Conservation (phyloP, 2,329 filamentous ascomycete genomes). For the Pseudogymnoascus sp. region DNA sequence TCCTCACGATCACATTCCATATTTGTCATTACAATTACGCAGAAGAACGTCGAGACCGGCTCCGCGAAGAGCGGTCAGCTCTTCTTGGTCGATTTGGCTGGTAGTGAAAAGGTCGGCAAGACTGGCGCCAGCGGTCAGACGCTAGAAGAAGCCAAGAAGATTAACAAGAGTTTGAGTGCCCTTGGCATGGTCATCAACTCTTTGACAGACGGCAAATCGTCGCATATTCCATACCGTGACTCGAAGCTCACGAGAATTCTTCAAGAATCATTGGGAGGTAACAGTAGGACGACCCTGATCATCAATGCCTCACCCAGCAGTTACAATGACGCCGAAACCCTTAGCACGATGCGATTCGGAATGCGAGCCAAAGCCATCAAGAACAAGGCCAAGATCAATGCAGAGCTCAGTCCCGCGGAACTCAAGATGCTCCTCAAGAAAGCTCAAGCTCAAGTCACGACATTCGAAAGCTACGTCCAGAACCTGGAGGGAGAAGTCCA, state of each 20-base stretch:
- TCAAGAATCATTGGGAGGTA: constrained; percentile 94
- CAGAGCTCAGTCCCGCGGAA: constrained; percentile 90
- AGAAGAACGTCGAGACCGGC: constrained; percentile 95
- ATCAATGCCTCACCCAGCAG: constrained; percentile 99
- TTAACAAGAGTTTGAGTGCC: constrained; percentile 98
- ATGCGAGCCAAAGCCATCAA: constrained; percentile 97
- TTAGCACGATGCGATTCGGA: constrained; percentile 88
- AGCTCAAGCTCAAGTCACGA: constrained; percentile 80
- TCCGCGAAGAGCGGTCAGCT: constrained; percentile 94
- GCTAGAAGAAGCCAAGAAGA: constrained; percentile 97
- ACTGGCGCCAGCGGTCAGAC: constrained; percentile 96
- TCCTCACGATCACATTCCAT: constrained; percentile 98
- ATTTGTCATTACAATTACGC: constrained; percentile 91
- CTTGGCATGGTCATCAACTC: constrained; percentile 99
- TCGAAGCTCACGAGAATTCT: constrained; percentile 95
- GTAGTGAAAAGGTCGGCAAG: constrained; percentile 98
- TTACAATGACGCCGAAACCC: constrained; percentile 93
- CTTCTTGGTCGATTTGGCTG: constrained; percentile 94
- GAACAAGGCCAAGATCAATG: constrained; percentile 99
- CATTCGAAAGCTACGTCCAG: constrained; percentile 79
- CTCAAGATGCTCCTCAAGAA: constrained; percentile 90
- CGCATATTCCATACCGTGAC: constrained; percentile 92
- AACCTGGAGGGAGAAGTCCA: constrained; percentile 78
- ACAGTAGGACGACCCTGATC: constrained; percentile 95
- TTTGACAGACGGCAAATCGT: constrained; percentile 92